These are phyloP conservation scores for Tolypocladium capitatum DNA, from an alignment of 2,329 filamentous ascomycete species.

Conservation along the genomic window DNA sequence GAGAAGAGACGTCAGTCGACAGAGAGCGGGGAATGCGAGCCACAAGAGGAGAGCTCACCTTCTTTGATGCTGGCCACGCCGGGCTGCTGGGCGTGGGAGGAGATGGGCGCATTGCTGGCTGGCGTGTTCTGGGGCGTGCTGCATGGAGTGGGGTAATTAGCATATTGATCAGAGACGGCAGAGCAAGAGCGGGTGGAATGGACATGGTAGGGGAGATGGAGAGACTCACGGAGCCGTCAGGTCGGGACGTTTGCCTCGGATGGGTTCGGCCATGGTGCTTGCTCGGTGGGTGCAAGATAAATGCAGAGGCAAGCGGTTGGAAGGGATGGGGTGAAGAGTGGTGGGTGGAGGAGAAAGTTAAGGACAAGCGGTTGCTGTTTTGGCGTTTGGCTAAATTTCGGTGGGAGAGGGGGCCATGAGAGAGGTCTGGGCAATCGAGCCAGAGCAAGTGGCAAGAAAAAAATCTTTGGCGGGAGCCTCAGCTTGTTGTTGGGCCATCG, in stretches of 20 bases:
- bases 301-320: slow-evolving; percentile 11
- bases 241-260: slow-evolving; percentile 49
- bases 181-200: neutral
- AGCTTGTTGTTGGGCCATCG: slow-evolving; percentile 12
- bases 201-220: neutral
- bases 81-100: slow-evolving; percentile 91
- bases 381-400: slow-evolving; percentile 25
- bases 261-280: slow-evolving; percentile 46
- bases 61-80: slow-evolving; percentile 92
- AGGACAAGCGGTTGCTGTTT: slow-evolving; percentile 15
- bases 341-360: slow-evolving; percentile 19
- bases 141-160: slow-evolving; percentile 34
- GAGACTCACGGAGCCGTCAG: slow-evolving; percentile 43
- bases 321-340: slow-evolving; percentile 15
- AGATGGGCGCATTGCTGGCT: slow-evolving; percentile 89
- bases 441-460: neutral
- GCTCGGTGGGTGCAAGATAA: slow-evolving; percentile 12
- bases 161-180: slow-evolving; percentile 9
- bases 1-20: slow-evolving; percentile 8
- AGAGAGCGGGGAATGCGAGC: neutral
- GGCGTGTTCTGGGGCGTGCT: slow-evolving; percentile 99
- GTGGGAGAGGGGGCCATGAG: slow-evolving; percentile 15
- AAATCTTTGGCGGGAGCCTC: slow-evolving; percentile 19
- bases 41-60: slow-evolving; percentile 46
- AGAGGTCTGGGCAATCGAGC: neutral